Evolutionary conservation across 2,329 filamentous ascomycete genomes (phyloP).

Genomic region (Apiospora saccharicola): DNA sequence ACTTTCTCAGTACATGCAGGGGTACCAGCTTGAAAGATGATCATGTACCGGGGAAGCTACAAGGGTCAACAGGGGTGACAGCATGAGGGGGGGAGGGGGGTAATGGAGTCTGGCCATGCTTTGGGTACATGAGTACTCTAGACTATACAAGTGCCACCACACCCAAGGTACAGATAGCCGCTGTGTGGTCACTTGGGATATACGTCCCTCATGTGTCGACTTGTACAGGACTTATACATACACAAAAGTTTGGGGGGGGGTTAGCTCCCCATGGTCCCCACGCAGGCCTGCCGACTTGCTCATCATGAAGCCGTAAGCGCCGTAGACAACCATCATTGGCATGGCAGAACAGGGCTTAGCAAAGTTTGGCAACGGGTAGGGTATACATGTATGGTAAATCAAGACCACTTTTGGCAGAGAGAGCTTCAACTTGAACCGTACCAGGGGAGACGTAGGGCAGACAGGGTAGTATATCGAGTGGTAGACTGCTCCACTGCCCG

Average conservation of each 20-base stretch:
- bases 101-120: background rate
- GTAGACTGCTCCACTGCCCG: conserved; percentile 16
- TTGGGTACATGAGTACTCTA: conserved; percentile 12
- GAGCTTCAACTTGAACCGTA: conserved; percentile 2
- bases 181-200: conserved; percentile 8
- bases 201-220: background rate
- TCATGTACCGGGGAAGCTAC: conserved; percentile 14
- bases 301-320: conserved; percentile 11
- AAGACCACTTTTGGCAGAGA: conserved; percentile 1
- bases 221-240: background rate
- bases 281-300: conserved; percentile 8
- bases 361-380: conserved; percentile 1
- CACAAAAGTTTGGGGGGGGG: background rate
- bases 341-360: conserved; percentile 18
- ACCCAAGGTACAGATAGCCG: conserved; percentile 19
- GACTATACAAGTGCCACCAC: conserved; percentile 5
- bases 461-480: conserved; percentile 20
- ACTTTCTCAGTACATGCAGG: background rate
- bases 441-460: conserved; percentile 15
- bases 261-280: conserved; percentile 3
- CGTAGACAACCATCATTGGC: background rate
- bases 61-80: conserved; percentile 1
- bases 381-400: conserved; percentile 12
- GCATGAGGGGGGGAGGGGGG: background rate
- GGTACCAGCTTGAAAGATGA: conserved; percentile 7